A percentile compares a stretch with the other conserved stretches of the same genome.
These are phyloP conservation scores for Macadamia integrifolia DNA, from an alignment of 164 flowering plant genomes.

Conservation along the genomic window DNA sequence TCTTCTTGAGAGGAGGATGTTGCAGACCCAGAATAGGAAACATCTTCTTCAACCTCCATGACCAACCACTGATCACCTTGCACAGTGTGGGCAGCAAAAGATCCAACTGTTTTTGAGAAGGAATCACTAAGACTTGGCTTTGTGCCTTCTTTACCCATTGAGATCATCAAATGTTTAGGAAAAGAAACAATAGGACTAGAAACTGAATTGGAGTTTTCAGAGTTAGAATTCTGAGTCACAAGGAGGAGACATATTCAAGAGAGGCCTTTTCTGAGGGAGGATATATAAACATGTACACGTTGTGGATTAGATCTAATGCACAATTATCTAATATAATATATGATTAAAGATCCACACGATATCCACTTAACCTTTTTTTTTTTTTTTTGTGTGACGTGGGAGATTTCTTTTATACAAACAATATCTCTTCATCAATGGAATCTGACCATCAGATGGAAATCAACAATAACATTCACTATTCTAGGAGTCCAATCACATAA, in stretches of 20 bases:
- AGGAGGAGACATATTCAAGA: too few relatives aligned
- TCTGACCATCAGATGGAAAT: neutral
- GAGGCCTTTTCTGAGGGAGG: neutral
- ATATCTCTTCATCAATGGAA: too few relatives aligned
- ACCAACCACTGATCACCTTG: conserved; percentile 14
- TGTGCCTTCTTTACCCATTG: conserved; percentile 24
- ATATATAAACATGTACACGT: neutral
- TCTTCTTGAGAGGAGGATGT: conserved; percentile 26
- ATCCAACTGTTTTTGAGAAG: neutral
- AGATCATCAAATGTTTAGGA: neutral
- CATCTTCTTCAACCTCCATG: conserved; percentile 29
- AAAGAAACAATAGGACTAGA: neutral
- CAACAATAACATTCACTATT: neutral
- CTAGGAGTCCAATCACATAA: neutral
- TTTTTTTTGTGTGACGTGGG: too few relatives aligned
- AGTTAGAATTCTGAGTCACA: too few relatives aligned
- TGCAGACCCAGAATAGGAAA: conserved; percentile 13
- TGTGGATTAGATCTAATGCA: too few relatives aligned
- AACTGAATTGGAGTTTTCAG: neutral
- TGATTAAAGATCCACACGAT: too few relatives aligned
- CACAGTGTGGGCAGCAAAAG: neutral
- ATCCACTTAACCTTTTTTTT: too few relatives aligned
- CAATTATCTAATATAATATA: too few relatives aligned
- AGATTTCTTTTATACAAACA: too few relatives aligned
- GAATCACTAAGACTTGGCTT: conserved; percentile 15